Base-by-base conservation (phyloP, 805 yeast species). In the Yarrowia yakushimensis region DNA sequence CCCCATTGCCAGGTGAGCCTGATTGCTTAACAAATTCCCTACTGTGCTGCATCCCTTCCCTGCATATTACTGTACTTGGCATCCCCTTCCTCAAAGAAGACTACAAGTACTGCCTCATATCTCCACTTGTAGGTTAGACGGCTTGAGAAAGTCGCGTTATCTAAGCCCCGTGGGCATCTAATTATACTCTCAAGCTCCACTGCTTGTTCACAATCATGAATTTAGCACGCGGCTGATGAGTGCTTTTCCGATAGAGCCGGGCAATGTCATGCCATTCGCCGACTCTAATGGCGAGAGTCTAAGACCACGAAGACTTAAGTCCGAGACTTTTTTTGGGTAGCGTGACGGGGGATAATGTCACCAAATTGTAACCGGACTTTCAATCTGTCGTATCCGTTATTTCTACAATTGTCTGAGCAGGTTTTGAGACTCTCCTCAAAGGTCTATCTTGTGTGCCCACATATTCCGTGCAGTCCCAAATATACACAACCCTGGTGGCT, bases 401-500 rank as follows among this genome's bases (percentile, higher is more conserved):
- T 48, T 48, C 4, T 34, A 43, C 33, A 5, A 1, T 15, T 7
- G 4, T 39, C 45, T 28, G 17, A 22, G 6, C 28, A 6, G 6
- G 1, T 15, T 23, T 20, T 28, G 12, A 31, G 34, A 13, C 34
- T 7, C 15, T 31, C 17, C 15, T 3, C 34, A 3, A 13, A 3
- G n/a, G n/a, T 30, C 34, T 30, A 15, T 39, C n/a, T 13, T 41
- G 17, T 9, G 18, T 41, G 18, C 30, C 30, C 50, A 43, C 50
- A 43, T 43, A 12, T 43, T 18, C 50, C 23, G 22, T 18, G 20
- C 54, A 33, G 37, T n/a, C 55, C 33, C 37, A 48, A 22, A 48
- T 15, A n/a, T 48, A 31, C 55, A 48, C 39, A 48, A 48, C 55
- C 55, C 55, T 31, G 55, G 55, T 48, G 55, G 55, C 55, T 12